phyloP scores from a whole-genome alignment of 1,284 basidiomycete genomes.

The Trametes hirsuta region DNA sequence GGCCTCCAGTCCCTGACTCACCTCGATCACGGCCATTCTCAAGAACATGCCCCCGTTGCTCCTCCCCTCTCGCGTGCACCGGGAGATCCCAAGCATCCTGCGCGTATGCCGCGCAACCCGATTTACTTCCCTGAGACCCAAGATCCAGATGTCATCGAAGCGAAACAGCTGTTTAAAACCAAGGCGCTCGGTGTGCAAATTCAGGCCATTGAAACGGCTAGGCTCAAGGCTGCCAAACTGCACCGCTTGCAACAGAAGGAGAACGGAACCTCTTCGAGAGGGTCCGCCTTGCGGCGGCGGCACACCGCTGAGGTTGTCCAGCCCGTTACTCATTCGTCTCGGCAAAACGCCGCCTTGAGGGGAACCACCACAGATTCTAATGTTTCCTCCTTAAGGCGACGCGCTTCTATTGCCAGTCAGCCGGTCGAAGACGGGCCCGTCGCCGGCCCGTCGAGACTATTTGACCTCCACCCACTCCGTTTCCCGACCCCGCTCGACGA shows the following conservation, averaged over 20 bases:
- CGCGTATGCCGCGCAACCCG: not conserved
- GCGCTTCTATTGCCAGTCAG: not conserved
- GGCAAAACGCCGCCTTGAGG: not conserved
- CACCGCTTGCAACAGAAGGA: not conserved
- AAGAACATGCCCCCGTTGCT: not conserved
- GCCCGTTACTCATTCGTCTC: not conserved
- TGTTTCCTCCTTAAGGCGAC: not conserved
- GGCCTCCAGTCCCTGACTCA: not conserved
- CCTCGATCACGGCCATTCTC: not conserved
- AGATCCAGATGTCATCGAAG: not conserved
- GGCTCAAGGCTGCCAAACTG: not conserved
- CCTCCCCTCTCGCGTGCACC: not conserved
- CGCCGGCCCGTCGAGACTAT: slow-evolving; percentile 3
- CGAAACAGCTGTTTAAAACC: not conserved
- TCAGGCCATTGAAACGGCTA: not conserved
- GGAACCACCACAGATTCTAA: not conserved
- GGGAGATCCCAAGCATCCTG: slow-evolving; percentile 10
- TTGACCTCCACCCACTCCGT: not conserved
- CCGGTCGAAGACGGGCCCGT: slow-evolving; percentile 2
- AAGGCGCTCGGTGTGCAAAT: too few species aligned
- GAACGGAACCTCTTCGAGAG: not conserved
- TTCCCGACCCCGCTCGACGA: not conserved
- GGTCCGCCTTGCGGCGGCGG: not conserved
- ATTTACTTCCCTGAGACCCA: not conserved
- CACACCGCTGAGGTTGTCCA: slow-evolving; percentile 4